Conservation (phyloP, 2,329 filamentous ascomycete species). For the Blumeriella jaapii region DNA sequence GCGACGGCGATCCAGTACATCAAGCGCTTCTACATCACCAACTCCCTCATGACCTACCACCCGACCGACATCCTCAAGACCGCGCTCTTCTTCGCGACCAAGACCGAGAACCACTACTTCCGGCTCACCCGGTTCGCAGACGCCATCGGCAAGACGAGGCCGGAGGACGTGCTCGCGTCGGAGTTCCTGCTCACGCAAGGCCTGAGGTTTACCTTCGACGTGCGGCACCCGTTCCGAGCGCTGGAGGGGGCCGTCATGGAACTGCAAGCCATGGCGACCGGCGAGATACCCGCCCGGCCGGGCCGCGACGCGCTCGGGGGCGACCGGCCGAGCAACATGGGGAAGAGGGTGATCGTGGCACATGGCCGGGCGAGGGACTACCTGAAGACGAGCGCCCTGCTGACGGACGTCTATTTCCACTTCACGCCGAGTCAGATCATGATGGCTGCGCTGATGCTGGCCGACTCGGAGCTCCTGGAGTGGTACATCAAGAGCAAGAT, state of each 20-base stretch:
- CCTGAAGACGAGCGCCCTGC: conserved; percentile 66
- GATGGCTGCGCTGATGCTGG: conserved; percentile 67
- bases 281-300: conserved; percentile 15
- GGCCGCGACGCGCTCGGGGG: conserved; percentile 3
- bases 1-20: conserved; percentile 47
- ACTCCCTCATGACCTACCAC: conserved; percentile 93
- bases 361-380: conserved; percentile 63
- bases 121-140: conserved; percentile 51
- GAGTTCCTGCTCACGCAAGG: conserved; percentile 91
- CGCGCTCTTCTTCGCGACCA: conserved; percentile 84
- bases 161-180: conserved; percentile 76
- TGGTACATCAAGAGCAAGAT: conserved; percentile 26
- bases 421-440: conserved; percentile 92
- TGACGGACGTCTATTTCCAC: conserved; percentile 95
- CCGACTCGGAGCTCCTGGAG: conserved; percentile 48
- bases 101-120: conserved; percentile 72
- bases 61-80: conserved; percentile 82
- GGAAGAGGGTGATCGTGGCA: conserved; percentile 42
- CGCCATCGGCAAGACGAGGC: conserved; percentile 56
- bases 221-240: conserved; percentile 79
- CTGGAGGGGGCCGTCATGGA: conserved; percentile 83
- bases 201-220: conserved; percentile 85
- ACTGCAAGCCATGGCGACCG: conserved; percentile 54
- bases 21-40: conserved; percentile 88
- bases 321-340: conserved; percentile 17